Evolutionary conservation across 495 filamentous ascomycete genomes (phyloP).

Genomic region (Talaromyces wortmannii): DNA sequence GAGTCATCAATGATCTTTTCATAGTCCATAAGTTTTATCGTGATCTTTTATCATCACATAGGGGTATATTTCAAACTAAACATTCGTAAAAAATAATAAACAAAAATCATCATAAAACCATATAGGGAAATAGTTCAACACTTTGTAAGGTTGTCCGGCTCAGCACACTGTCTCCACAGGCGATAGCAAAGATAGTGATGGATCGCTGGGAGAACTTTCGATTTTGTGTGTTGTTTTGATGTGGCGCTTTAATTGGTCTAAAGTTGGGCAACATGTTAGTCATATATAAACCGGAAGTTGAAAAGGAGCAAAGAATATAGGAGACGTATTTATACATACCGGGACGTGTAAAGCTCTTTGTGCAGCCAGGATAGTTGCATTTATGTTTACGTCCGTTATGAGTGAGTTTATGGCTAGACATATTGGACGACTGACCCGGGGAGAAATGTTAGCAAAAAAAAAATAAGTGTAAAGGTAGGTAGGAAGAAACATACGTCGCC

Average conservation of each 20-base stretch:
- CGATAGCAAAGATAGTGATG: not conserved
- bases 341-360: conserved; percentile 41
- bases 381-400: conserved; percentile 42
- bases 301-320: not conserved
- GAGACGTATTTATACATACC: conserved; percentile 24
- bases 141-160: not conserved
- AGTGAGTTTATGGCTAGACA: conserved; percentile 42
- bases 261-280: not conserved
- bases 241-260: conserved; percentile 43
- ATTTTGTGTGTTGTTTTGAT: conserved; percentile 35
- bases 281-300: not conserved
- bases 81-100: no score
- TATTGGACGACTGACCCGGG: conserved; percentile 36
- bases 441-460: not conserved
- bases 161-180: not conserved
- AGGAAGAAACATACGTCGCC: conserved; percentile 31
- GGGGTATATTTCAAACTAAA: no score
- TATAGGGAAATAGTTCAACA: not conserved
- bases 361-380: conserved; percentile 33
- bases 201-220: conserved; percentile 6
- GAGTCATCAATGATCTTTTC: no score
- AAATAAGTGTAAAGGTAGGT: not conserved
- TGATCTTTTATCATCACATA: no score
- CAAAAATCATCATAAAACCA: not conserved
- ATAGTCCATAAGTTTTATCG: no score